Conservation (phyloP, 371 early-diverging fungal species). For the Nematocida minor region DNA sequence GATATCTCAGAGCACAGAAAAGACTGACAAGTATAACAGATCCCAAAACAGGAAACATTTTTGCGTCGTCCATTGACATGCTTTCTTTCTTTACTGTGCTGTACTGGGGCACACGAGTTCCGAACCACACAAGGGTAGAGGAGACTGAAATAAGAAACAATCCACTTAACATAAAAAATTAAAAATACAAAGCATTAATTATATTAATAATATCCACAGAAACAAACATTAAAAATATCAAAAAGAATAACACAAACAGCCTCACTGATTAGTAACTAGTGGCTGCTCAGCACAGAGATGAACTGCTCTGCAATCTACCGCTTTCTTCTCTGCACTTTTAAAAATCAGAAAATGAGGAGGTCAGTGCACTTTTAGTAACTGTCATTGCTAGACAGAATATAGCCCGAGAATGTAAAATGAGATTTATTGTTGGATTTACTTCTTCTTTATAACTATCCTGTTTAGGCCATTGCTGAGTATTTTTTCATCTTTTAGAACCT, state of each 20-base stretch:
- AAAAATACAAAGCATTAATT: slow-evolving; percentile 17
- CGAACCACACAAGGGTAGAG: slow-evolving; percentile 13
- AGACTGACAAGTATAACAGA: slow-evolving; percentile 9
- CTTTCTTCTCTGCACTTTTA: too few relatives aligned
- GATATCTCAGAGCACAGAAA: slow-evolving; percentile 18
- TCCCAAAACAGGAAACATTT: slow-evolving; percentile 25
- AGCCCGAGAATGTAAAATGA: too few relatives aligned
- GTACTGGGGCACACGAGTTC: neutral
- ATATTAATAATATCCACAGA: neutral
- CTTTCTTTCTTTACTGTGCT: neutral
- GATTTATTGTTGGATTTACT: neutral
- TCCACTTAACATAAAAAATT: slow-evolving; percentile 47
- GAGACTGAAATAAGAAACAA: slow-evolving; percentile 48
- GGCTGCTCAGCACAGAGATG: too few relatives aligned
- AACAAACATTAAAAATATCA: neutral
- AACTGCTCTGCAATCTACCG: too few relatives aligned
- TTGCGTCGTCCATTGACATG: slow-evolving; percentile 38
- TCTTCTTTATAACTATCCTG: neutral
- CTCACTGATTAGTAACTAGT: too few relatives aligned
- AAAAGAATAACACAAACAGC: too few relatives aligned
- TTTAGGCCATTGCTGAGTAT: neutral
- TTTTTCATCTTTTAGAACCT: neutral
- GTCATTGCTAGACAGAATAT: too few relatives aligned
- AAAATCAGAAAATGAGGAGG: too few relatives aligned
- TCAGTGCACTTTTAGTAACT: too few relatives aligned